Evolutionary conservation across 2,329 filamentous ascomycete genomes (phyloP).

Genomic region (Diatrype stigma): DNA sequence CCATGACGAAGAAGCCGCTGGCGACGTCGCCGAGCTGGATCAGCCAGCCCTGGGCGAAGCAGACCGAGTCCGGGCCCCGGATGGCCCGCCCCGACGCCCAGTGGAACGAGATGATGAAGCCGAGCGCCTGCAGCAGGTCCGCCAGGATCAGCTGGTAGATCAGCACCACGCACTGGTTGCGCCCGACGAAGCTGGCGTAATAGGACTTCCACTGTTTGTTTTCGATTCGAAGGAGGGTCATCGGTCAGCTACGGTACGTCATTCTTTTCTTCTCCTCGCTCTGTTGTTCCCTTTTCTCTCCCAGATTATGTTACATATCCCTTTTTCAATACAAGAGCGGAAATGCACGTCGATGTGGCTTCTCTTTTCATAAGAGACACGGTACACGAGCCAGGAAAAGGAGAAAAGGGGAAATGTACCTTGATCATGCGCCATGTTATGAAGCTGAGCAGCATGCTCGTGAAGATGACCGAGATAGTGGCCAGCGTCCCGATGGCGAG

Average conservation of each 20-base stretch:
- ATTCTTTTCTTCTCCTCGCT: neutral
- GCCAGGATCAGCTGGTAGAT: conserved; percentile 52
- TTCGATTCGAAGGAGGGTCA: neutral
- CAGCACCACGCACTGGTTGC: conserved; percentile 50
- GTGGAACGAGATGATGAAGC: conserved; percentile 47
- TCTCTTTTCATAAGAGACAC: too few species aligned
- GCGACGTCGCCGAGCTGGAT: conserved; percentile 50
- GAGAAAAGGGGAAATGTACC: neutral
- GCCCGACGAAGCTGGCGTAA: conserved; percentile 23
- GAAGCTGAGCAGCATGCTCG: conserved; percentile 36
- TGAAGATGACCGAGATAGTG: conserved; percentile 41
- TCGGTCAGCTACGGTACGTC: neutral
- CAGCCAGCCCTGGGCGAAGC: conserved; percentile 52
- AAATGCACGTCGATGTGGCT: too few species aligned
- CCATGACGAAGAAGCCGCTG: conserved; percentile 49
- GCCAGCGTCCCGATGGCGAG: conserved; percentile 41
- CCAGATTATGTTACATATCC: neutral
- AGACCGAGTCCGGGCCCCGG: conserved; percentile 39
- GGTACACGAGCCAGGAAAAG: too few species aligned
- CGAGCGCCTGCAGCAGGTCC: conserved; percentile 45
- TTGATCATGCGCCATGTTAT: conserved; percentile 43
- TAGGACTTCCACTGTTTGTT: conserved; percentile 29
- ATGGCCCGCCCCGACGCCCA: conserved; percentile 44
- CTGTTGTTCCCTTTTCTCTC: neutral
- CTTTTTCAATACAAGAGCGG: too few species aligned